Evolutionary conservation across 2,329 filamentous ascomycete species (phyloP), one percentile per base, ranked within the genome.

Genomic region (Penicillium sclerotigenum): DNA sequence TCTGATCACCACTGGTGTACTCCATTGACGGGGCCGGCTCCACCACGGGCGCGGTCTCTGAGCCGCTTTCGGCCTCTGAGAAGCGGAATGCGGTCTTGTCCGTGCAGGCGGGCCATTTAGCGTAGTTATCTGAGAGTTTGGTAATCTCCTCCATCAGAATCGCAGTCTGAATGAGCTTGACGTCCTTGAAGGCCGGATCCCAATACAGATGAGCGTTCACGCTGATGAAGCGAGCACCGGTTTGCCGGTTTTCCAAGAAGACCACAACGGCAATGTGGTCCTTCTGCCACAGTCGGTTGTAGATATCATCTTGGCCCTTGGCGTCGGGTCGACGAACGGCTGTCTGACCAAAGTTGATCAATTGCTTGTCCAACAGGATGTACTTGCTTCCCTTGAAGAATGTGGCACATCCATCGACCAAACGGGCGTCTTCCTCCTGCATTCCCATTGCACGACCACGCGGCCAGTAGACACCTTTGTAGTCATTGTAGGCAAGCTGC

Each of bases 301-400:
- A 97, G 55, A 97, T 93, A 68, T 99, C 94, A 70, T 96, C 90
- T 68, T 96, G 91, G 54, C 92, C 90, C 77, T 97, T 97, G 85
- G 97, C 96, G 71, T 97, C 94, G 3, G 92, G 90, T 62, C 94
- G 83, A 71, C 95, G 94, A 75, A 99, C 96, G 62, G 93, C 93
- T 54, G 91, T 90, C 57, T 90, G 88, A 36, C 89, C 87, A 71
- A 97, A 96, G 73, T 97, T 91, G 68, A 99, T 88, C 60, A 96
- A 79, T 70, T 96, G 90, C 79, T 97, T 97, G 77, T 97, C 93
- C 24, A 99, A 83, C 57, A 96, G 78, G 58, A 97, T 89, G 75
- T 89, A 97, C 78, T 97, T 97, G 81, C 86, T 92, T 70, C 87
- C 87, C 78, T 96, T 97, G 82, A 90, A 97, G 76, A 99, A 97